Conservation (phyloP, 2,329 filamentous ascomycete species). For the Cyanodermella asteris region DNA sequence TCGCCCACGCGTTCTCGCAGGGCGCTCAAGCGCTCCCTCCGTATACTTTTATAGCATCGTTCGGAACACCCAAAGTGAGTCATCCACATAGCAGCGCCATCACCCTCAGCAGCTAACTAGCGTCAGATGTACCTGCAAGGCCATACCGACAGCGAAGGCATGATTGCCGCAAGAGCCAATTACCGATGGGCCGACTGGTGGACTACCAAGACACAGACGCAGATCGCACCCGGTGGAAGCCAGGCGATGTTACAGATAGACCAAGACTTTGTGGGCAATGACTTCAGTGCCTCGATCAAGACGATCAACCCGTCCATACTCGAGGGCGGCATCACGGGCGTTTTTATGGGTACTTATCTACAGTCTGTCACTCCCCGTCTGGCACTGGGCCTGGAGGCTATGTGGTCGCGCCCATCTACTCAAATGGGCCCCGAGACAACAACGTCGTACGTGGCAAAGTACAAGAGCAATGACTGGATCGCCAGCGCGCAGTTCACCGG, state of each 20-base stretch:
- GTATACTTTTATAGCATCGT: constrained; percentile 85
- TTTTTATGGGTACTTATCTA: constrained; percentile 87
- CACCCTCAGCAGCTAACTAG: constrained; percentile 4
- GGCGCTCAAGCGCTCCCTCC: constrained; percentile 74
- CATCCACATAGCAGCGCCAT: constrained; percentile 1
- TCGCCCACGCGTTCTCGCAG: constrained; percentile 91
- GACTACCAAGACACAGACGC: constrained; percentile 70
- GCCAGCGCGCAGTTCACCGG: constrained; percentile 76
- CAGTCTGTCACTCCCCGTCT: constrained; percentile 78
- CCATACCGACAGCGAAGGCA: constrained; percentile 80
- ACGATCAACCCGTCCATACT: constrained; percentile 86
- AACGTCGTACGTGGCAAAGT: constrained; percentile 73
- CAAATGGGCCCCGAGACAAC: constrained; percentile 77
- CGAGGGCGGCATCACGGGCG: constrained; percentile 81
- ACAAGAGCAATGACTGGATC: constrained; percentile 84
- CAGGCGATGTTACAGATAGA: constrained; percentile 87
- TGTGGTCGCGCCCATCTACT: constrained; percentile 76
- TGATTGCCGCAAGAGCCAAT: constrained; percentile 76
- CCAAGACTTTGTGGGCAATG: constrained; percentile 79
- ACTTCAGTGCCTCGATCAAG: constrained; percentile 87
- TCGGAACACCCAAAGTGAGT: constrained; percentile 75
- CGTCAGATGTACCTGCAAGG: constrained; percentile 80
- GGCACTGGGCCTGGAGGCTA: constrained; percentile 70
- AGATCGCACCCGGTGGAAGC: constrained; percentile 53
- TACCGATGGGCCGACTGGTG: constrained; percentile 65